Conservation (phyloP, 2,329 filamentous ascomycete species). For the Xylogone sp. region DNA sequence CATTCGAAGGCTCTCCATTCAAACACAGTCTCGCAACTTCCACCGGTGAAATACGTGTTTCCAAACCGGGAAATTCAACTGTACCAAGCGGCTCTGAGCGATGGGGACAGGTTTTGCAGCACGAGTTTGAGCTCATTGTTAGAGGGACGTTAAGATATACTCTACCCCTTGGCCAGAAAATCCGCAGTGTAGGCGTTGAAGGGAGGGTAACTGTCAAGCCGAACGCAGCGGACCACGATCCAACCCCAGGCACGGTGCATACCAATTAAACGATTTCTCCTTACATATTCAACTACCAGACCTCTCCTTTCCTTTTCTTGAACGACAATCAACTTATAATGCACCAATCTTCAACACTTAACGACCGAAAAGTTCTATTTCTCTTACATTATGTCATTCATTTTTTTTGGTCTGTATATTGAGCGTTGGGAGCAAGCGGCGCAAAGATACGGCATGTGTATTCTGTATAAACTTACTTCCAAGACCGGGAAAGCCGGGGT, state of each 20-base stretch:
- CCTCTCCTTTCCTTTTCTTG: background rate
- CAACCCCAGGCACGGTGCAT: conserved; percentile 24
- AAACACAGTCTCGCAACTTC: conserved; percentile 68
- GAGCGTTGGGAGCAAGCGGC: background rate
- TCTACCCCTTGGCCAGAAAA: conserved; percentile 57
- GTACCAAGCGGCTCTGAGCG: conserved; percentile 75
- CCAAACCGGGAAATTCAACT: conserved; percentile 83
- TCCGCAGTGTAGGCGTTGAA: conserved; percentile 57
- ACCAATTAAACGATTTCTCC: conserved; percentile 2
- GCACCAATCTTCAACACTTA: background rate
- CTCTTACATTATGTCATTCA: background rate
- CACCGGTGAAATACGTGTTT: conserved; percentile 77
- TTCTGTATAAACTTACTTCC: background rate
- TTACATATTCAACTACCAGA: background rate
- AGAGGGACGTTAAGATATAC: conserved; percentile 83
- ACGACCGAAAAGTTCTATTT: background rate
- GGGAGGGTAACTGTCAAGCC: conserved; percentile 58
- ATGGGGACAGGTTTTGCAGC: conserved; percentile 87
- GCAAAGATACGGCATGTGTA: background rate
- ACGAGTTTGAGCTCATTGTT: conserved; percentile 91
- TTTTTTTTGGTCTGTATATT: background rate
- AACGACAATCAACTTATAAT: background rate
- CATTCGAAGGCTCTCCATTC: conserved; percentile 87
- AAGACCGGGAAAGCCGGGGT: background rate
- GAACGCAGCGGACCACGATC: conserved; percentile 36